Evolutionary conservation across 2,329 filamentous ascomycete species (phyloP).

Genomic region (Fusarium austroafricanum): DNA sequence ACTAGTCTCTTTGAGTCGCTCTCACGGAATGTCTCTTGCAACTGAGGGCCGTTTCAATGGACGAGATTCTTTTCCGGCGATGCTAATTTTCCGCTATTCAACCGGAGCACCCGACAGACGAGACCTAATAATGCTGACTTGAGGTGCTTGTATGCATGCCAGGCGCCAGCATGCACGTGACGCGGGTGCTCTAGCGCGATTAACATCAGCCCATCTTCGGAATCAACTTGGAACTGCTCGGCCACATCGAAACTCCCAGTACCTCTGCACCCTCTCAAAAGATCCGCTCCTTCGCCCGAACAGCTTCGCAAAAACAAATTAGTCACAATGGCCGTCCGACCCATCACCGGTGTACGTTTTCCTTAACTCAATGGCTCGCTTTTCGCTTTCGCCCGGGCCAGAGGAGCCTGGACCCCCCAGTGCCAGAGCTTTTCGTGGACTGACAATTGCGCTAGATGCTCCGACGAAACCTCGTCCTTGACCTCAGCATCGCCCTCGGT

Average conservation of each 20-base stretch:
- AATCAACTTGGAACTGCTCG: conserved; percentile 44
- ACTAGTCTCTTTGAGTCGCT: conserved; percentile 36
- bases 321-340: conserved; percentile 65
- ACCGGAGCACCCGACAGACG: conserved; percentile 39
- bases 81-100: conserved; percentile 39
- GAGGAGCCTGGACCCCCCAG: conserved; percentile 25
- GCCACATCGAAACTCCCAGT: conserved; percentile 41
- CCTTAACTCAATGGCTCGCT: conserved; percentile 48
- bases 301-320: conserved; percentile 40
- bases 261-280: conserved; percentile 32
- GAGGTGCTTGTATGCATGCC: neutral
- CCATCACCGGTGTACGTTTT: conserved; percentile 69
- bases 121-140: neutral
- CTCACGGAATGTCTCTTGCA: conserved; percentile 32
- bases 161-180: conserved; percentile 37
- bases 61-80: conserved; percentile 45
- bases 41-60: conserved; percentile 18
- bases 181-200: conserved; percentile 47
- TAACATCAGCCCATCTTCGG: conserved; percentile 51
- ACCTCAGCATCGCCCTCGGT: conserved; percentile 68
- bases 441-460: conserved; percentile 64
- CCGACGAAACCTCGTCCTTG: conserved; percentile 68
- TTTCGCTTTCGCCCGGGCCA: conserved; percentile 23
- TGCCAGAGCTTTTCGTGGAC: conserved; percentile 46
- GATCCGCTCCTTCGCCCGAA: conserved; percentile 38